Base-by-base conservation (phyloP, 2,329 filamentous ascomycete species). In the Colletotrichum incanum region DNA sequence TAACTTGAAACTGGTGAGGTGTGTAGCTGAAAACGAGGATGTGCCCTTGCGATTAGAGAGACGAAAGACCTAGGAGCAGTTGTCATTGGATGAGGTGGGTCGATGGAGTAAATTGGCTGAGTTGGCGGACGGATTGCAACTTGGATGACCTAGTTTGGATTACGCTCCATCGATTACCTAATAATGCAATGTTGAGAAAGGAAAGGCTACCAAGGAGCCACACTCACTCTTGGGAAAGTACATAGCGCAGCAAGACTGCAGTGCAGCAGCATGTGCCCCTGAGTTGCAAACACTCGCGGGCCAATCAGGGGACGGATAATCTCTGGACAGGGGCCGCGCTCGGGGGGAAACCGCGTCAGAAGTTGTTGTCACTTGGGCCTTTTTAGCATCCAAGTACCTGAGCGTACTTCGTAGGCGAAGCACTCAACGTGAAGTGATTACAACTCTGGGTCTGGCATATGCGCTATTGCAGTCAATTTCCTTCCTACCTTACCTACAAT, bases 281-380 rank as follows among this genome's bases (percentile, higher is more conserved):
- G 54, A 43, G 37, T 39, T 50, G 34, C 60, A 52, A 31, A 37
- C 9, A 69, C 16, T 26, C 37, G 52, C 34, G 26, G 18, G n/a
- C 67, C 62, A 70, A 66, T 67, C 62, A 70, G 34, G 11, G 18
- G 50, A n/a, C 31, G 31, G 11, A 31, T n/a, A 50, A 14, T 23
- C 20, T 45, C 43, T 47, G 26, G 47, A 39, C 45, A 60, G 67
- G 63, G 63, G 54, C 34, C 55, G 47, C 67, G 67, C 63, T 70
- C 54, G 62, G 54, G 31, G 67, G 52, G 34, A 54, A 65, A 52
- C 54, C 45, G 63, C 67, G 55, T 67, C 67, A 31, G 47, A 60
- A 28, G 45, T 59, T 52, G 18, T 54, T 64, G 61, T 64, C 60
- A 61, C 43, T 61, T 52, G 34, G 60, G 60, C 47, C 59, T 39